Evolutionary conservation across 192 early-diverging fungal species (phyloP).

Genomic region (Thamnidium elegans): DNA sequence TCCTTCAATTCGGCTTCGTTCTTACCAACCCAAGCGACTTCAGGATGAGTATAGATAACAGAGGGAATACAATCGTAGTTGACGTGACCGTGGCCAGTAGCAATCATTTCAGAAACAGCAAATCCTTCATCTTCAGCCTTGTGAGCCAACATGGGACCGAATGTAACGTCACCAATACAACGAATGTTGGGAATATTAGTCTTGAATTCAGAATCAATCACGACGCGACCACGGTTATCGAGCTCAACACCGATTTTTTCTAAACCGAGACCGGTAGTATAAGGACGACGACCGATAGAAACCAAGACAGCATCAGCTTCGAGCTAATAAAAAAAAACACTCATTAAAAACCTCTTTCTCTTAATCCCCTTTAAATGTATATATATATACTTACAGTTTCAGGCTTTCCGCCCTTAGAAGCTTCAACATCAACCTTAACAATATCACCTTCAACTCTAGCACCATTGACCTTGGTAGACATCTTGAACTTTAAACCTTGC

Average conservation of each 20-base stretch:
- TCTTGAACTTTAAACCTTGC: slow-evolving; percentile 98
- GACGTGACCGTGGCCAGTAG: slow-evolving; percentile 92
- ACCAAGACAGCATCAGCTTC: slow-evolving; percentile 91
- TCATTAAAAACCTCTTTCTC: background rate
- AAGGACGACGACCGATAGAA: slow-evolving; percentile 92
- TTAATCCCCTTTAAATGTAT: background rate
- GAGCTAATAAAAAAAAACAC: slow-evolving; percentile 42
- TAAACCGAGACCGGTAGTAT: slow-evolving; percentile 88
- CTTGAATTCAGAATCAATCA: slow-evolving; percentile 80
- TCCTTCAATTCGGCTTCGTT: slow-evolving; percentile 93
- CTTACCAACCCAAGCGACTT: slow-evolving; percentile 98
- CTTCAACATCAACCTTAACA: slow-evolving; percentile 88
- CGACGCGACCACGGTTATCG: slow-evolving; percentile 85
- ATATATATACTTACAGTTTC: slow-evolving; percentile 64
- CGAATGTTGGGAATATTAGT: slow-evolving; percentile 86
- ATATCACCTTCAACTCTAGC: slow-evolving; percentile 83
- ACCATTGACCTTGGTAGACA: slow-evolving; percentile 91
- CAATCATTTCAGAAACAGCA: slow-evolving; percentile 92
- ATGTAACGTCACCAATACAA: slow-evolving; percentile 96
- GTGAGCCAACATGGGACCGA: slow-evolving; percentile 98
- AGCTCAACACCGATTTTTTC: slow-evolving; percentile 88
- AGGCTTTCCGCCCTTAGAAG: slow-evolving; percentile 74
- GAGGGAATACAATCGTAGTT: slow-evolving; percentile 98
- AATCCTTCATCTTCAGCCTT: slow-evolving; percentile 99
- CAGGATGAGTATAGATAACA: slow-evolving; percentile 97